These are phyloP conservation scores for Sporisorium exsertum DNA, from an alignment of 1,284 basidiomycete genomes.

Conservation along the genomic window DNA sequence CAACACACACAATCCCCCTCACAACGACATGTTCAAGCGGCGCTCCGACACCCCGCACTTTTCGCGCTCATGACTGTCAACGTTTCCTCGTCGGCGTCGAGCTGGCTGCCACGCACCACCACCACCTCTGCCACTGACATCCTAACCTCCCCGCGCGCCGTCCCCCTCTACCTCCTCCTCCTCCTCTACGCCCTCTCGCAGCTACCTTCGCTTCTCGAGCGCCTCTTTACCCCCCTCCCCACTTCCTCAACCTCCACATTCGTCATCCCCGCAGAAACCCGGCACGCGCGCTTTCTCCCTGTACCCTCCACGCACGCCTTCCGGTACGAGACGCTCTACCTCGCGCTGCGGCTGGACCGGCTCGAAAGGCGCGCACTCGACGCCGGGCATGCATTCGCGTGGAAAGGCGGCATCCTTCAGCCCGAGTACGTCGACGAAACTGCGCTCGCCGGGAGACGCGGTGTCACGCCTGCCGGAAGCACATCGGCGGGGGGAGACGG, in stretches of 20 bases:
- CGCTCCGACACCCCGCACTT: no score
- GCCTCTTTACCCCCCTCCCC: slow-evolving; percentile 1
- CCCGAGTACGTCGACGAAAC: slow-evolving; percentile 34
- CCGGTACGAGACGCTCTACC: slow-evolving; percentile 76
- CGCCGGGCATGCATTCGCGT: slow-evolving; percentile 70
- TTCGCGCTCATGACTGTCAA: neutral
- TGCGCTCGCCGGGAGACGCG: slow-evolving; percentile 11
- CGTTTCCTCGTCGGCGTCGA: neutral
- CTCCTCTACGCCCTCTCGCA: neutral
- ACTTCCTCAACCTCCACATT: slow-evolving; percentile 19
- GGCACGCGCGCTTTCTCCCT: slow-evolving; percentile 76
- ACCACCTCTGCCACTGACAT: neutral
- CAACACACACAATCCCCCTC: neutral
- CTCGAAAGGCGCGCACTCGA: slow-evolving; percentile 75
- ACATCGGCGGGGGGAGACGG: neutral
- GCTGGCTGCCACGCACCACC: neutral
- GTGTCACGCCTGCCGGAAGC: slow-evolving; percentile 16
- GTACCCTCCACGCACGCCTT: slow-evolving; percentile 74
- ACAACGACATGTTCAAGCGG: neutral
- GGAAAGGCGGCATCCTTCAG: slow-evolving; percentile 47
- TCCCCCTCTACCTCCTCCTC: slow-evolving; percentile 26
- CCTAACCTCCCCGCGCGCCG: neutral
- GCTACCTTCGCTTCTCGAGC: slow-evolving; percentile 27
- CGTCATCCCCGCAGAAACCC: slow-evolving; percentile 56
- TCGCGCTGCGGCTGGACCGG: slow-evolving; percentile 75